Evolutionary conservation across 2,329 filamentous ascomycete species (phyloP), one percentile per base, ranked within the genome.

Genomic region (Alternaria sp.): DNA sequence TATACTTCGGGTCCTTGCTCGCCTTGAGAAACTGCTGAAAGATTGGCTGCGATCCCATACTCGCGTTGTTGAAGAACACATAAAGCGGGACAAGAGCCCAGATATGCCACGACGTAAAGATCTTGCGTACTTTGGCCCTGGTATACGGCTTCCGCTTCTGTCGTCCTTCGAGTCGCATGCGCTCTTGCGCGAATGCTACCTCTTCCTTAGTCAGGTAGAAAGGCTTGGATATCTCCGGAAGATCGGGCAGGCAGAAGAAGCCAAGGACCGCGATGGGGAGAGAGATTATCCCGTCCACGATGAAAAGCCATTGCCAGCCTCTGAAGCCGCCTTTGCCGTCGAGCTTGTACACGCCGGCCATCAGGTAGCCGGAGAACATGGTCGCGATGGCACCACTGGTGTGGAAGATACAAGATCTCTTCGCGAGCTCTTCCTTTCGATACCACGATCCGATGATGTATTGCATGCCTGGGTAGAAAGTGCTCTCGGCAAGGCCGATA

Each of bases 301-400:
- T 60, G 50, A 72, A 72, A 3, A 73, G 15, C 70, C 71, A 72
- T 58, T 68, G 66, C 77, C 77, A 78, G 9, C 75, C 74, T 21
- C 67, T 58, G n/a, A 77, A 84, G 18, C 84, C 86, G 68, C 87
- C 86, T 69, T 86, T 87, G 75, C 87, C 88, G 72, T 87, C 87
- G 69, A 88, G 81, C 23, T 81, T 80, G 72, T 87, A 84, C 64
- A 85, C 87, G 1, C 86, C 86, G 5, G 84, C 83, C 71, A 85
- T 79, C 63, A 86, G 78, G 55, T 82, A 84, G 6, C 83, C 82
- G 14, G 62, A 66, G 45, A 69, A 65, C 26, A 69, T 69, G 3
- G 59, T 60, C 11, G 68, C 68, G 18, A 68, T 68, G 2, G 61
- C 65, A 2, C 64, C 66, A 6, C 61, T 65, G 8, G 68, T 65